Conservation (phyloP, 1,284 basidiomycete species). For the Leccinum solheimii region DNA sequence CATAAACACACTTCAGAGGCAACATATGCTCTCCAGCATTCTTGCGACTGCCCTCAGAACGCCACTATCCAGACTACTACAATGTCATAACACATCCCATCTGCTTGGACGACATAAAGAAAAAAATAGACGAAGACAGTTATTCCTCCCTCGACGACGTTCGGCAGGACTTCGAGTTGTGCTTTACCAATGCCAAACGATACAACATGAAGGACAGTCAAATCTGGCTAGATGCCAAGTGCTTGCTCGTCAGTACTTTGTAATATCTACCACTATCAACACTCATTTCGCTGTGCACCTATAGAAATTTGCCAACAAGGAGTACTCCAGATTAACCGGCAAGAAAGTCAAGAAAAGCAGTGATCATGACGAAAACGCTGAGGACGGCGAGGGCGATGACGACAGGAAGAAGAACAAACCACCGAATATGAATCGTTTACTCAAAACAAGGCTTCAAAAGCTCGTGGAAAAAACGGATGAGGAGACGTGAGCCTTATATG, state of each 20-base stretch:
- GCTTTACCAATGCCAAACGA: conserved; percentile 87
- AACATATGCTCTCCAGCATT: conserved; percentile 72
- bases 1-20: conserved; percentile 47
- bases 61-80: conserved; percentile 91
- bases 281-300: conserved; percentile 5
- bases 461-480: conserved; percentile 68
- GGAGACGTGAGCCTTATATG: conserved; percentile 39
- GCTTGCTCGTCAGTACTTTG: conserved; percentile 44
- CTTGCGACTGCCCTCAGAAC: conserved; percentile 72
- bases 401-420: conserved; percentile 56
- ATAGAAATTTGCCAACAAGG: conserved; percentile 68
- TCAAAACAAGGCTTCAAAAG: conserved; percentile 68
- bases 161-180: conserved; percentile 79
- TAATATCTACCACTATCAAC: neutral
- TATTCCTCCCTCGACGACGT: conserved; percentile 75
- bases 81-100: conserved; percentile 72
- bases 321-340: conserved; percentile 59
- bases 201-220: conserved; percentile 88
- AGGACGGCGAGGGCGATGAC: conserved; percentile 43
- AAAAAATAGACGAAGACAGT: conserved; percentile 60
- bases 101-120: conserved; percentile 85
- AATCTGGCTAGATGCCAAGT: conserved; percentile 84
- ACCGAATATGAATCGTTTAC: conserved; percentile 59
- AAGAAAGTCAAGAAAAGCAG: conserved; percentile 43
- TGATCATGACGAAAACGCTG: conserved; percentile 44